phyloP scores from a whole-genome alignment of 768 basidiomycete species.

The Psilocybe cyanescens region DNA sequence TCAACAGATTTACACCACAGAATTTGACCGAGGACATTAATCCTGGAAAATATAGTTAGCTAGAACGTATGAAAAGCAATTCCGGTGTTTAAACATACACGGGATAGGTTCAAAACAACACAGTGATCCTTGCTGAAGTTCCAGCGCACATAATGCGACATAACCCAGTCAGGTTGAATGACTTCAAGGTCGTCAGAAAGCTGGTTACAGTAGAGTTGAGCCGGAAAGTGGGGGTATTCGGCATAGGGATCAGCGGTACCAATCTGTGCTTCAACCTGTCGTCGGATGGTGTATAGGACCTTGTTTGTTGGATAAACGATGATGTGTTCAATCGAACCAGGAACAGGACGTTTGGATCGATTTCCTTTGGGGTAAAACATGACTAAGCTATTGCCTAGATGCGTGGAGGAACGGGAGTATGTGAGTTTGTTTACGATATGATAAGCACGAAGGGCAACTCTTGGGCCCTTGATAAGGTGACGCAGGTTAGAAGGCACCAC shows the following conservation, averaged over 20 bases:
- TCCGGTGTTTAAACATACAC: neutral
- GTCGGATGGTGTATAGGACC: constrained; percentile 14
- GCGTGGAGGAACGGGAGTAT: constrained; percentile 20
- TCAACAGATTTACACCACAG: too few relatives aligned
- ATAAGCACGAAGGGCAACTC: constrained; percentile 11
- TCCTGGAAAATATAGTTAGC: too few relatives aligned
- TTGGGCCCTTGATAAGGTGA: neutral
- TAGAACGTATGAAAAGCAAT: too few relatives aligned
- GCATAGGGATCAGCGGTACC: constrained; percentile 19
- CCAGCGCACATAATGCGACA: constrained; percentile 26
- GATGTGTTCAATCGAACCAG: constrained; percentile 26
- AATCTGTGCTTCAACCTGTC: constrained; percentile 9
- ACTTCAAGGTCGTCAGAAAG: constrained; percentile 17
- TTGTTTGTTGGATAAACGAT: neutral
- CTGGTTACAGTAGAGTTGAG: constrained; percentile 19
- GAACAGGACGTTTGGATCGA: constrained; percentile 8
- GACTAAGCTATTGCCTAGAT: constrained; percentile 29
- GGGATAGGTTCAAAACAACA: constrained; percentile 18
- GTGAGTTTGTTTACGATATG: constrained; percentile 12
- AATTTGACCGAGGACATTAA: too few relatives aligned
- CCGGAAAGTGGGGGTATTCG: constrained; percentile 24
- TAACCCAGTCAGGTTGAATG: constrained; percentile 20
- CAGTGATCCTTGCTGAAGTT: constrained; percentile 1
- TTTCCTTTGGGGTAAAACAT: constrained; percentile 18
- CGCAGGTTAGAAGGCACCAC: neutral